Base-by-base conservation (phyloP, 1,284 basidiomycete species). In the Naganishia liquefaciens region DNA sequence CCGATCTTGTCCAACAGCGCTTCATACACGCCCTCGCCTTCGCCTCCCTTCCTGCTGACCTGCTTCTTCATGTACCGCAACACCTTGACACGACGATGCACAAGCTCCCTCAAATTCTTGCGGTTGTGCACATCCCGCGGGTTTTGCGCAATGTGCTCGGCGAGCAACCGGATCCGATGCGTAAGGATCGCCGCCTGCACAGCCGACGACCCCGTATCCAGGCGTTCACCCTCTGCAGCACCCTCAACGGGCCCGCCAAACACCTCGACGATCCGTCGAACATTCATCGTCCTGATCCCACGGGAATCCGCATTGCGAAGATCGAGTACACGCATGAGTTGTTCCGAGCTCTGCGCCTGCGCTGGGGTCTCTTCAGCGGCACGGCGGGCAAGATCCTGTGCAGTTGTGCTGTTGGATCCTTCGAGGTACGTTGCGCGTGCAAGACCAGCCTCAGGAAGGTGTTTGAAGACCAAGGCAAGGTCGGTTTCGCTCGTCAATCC, bases 201-300 rank as follows among this genome's bases (percentile, higher is more conserved):
- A 19, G 52, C 44, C 15, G 67, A 44, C 28, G 64, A 64, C 9
- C 67, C 67, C 19, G 67, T 68, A 37, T 67, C 57, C n/a, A 52
- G 42, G 0, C 55, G 57, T 49, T 62, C 52, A 5, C 15, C 25
- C 10, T 40, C 19, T 30, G 39, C 9, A 21, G 46, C 17, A 17
- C 23, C 42, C 40, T 47, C 54, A 5, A 62, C 53, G 7, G 84
- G 81, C 6, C 82, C 81, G 27, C 90, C 93, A 81, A 98, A 97
- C 62, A 85, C 87, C 13, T 81, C 79, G 50, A 96, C 83, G 70
- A 95, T 89, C 68, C 92, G 82, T 72, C 86, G 82, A 67, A 88
- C 83, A 77, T 97, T 97, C 79, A 93, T 90, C 69, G 85, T 89
- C 68, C 90, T 86, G 68, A 97, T 88, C 21, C 90, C 91, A 53